Evolutionary conservation across 352 stramenopile species (phyloP), one percentile per base, ranked within the genome.

Genomic region (Phytophthora hibernalis): DNA sequence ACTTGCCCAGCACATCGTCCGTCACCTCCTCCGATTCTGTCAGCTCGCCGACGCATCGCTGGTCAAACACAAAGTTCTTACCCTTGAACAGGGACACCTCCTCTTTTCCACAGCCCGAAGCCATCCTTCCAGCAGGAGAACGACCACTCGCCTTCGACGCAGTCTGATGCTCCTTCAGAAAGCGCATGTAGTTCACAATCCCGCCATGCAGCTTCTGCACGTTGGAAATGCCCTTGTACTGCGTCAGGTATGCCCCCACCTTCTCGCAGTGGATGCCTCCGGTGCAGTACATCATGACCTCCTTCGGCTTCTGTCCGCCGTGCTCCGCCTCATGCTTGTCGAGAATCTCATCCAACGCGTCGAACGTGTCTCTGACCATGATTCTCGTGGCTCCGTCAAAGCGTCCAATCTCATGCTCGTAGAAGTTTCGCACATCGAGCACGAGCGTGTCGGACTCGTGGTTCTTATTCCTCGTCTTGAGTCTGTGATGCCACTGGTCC

Each of bases 31-130:
- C 76, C 15, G 71, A 48, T 11, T 48, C 20, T n/a, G 49, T 70
- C 16, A 77, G 65, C 12, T 76, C 61, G 2, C 62, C 72, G 21
- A 90, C 82, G 51, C 82, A 90, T 1, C 84, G 84, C 64, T 92
- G 84, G 63, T 92, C 84, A 51, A 91, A 92, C 61, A 92, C 84
- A 60, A 91, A 92, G 65, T 90, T 91, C 58, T 86, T 89, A 21
- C 82, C 83, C 49, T 75, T 77, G 40, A 77, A 77, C 31, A 77
- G 31, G 57, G 70, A 77, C 22, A 64, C 15, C 22, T 66, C 61
- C 9, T 74, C 56, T 12, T 64, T 31, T 54, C 54, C 33, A 69
- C 20, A 74, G 63, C 63, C 70, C 72, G 37, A n/a, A 26, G n/a
- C 18, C 16, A 15, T 40, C 33, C 4, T 2, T n/a, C n/a, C 22